These are phyloP conservation scores for Wakefieldia striispora DNA, from an alignment of 768 basidiomycete genomes.

Conservation along the genomic window DNA sequence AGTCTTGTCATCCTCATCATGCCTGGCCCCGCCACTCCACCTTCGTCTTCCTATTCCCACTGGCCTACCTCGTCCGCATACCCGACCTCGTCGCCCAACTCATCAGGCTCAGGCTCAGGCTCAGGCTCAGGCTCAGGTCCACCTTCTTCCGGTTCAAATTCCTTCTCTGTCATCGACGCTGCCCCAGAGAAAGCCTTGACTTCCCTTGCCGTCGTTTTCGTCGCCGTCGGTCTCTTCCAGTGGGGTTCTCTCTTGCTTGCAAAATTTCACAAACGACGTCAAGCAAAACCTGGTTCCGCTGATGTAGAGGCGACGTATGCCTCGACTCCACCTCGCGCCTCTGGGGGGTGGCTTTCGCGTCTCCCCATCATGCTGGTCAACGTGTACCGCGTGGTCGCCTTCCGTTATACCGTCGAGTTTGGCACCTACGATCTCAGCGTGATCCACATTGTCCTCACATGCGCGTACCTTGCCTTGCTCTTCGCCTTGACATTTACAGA, in stretches of 20 bases:
- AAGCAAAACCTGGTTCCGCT: background rate
- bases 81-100: no score
- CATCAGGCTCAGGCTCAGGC: no score
- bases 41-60: no score
- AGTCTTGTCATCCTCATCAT: no score
- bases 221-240: conserved; percentile 21
- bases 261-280: conserved; percentile 11
- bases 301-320: conserved; percentile 21
- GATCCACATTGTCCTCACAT: conserved; percentile 46
- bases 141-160: no score
- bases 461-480: conserved; percentile 44
- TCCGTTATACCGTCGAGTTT: conserved; percentile 47
- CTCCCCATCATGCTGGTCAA: conserved; percentile 39
- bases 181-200: conserved; percentile 17
- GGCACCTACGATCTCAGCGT: conserved; percentile 40
- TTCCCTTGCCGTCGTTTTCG: conserved; percentile 11
- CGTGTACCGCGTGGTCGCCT: conserved; percentile 47
- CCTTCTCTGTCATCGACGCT: no score
- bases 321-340: background rate
- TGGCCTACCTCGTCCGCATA: no score
- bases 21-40: no score
- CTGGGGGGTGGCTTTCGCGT: conserved; percentile 38
- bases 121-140: no score
- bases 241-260: conserved; percentile 26
- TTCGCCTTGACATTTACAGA: conserved; percentile 44